A percentile compares a stretch with the other conserved stretches of the same genome.
phyloP scores from a whole-genome alignment of 2,329 filamentous ascomycete genomes.

The Aspergillus sp. region DNA sequence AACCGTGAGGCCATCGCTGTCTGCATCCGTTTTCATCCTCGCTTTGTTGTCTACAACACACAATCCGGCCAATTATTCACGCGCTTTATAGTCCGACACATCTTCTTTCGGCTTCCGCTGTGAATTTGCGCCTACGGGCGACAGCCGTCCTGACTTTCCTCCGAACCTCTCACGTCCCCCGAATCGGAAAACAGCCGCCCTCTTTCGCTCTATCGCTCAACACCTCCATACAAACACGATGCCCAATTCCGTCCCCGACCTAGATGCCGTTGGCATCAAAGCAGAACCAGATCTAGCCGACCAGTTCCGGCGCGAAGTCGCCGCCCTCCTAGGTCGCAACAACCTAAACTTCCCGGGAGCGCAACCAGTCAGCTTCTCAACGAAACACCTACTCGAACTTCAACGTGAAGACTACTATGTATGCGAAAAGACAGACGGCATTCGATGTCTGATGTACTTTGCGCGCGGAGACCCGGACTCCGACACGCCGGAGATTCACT shows the following conservation, averaged over 20 bases:
- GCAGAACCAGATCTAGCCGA: slow-evolving; percentile 55
- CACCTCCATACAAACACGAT: slow-evolving; percentile 15
- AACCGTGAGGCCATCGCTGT: too few relatives aligned
- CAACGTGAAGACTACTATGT: slow-evolving; percentile 85
- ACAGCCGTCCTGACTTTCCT: slow-evolving; percentile 6
- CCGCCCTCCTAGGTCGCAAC: slow-evolving; percentile 63
- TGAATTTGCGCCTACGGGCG: slow-evolving; percentile 15
- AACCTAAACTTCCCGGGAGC: slow-evolving; percentile 73
- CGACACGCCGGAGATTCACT: slow-evolving; percentile 64
- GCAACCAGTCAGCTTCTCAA: slow-evolving; percentile 87
- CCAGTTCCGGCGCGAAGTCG: slow-evolving; percentile 65
- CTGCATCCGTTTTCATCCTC: too few relatives aligned
- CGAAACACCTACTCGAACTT: slow-evolving; percentile 75
- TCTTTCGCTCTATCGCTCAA: neutral
- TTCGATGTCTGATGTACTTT: slow-evolving; percentile 90
- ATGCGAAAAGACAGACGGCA: slow-evolving; percentile 96
- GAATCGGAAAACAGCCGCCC: neutral
- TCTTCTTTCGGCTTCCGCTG: too few relatives aligned
- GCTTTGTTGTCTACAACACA: too few relatives aligned
- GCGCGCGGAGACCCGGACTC: slow-evolving; percentile 51
- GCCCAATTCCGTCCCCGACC: slow-evolving; percentile 35
- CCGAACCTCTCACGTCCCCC: neutral
- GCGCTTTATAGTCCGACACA: too few relatives aligned
- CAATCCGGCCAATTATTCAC: too few relatives aligned
- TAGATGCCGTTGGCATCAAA: slow-evolving; percentile 52